Conservation (phyloP, 768 basidiomycete genomes). For the Lentinula boryana region DNA sequence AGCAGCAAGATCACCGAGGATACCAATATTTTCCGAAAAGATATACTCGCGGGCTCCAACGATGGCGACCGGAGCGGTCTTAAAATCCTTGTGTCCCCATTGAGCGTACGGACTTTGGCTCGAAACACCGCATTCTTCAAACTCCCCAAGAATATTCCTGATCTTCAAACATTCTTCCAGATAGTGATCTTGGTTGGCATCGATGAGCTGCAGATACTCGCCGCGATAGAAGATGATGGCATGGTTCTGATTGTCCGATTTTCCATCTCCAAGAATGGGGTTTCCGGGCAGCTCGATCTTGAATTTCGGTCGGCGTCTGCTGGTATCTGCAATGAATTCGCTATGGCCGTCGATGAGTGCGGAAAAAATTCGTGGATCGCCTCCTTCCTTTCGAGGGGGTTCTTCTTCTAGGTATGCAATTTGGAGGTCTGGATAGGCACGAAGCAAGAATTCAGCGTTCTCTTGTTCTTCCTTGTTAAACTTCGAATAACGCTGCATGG, state of each 20-base stretch:
- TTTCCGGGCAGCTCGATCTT: slow-evolving; percentile 97
- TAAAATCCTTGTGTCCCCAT: slow-evolving; percentile 86
- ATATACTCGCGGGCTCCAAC: slow-evolving; percentile 99
- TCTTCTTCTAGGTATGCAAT: slow-evolving; percentile 99
- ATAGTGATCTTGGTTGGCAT: slow-evolving; percentile 99
- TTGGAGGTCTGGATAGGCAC: slow-evolving; percentile 97
- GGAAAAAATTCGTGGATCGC: slow-evolving; percentile 93
- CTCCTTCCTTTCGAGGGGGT: slow-evolving; percentile 87
- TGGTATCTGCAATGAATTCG: slow-evolving; percentile 87
- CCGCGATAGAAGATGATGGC: slow-evolving; percentile 99
- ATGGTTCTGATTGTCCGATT: slow-evolving; percentile 99
- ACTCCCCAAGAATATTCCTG: slow-evolving; percentile 95
- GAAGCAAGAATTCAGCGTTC: slow-evolving; percentile 95
- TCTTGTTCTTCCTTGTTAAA: slow-evolving; percentile 99
- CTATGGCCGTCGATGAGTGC: slow-evolving; percentile 97
- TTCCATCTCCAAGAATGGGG: slow-evolving; percentile 98
- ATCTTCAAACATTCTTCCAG: slow-evolving; percentile 99
- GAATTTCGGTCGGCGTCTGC: slow-evolving; percentile 92
- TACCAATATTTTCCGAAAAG: slow-evolving; percentile 99
- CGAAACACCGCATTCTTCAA: slow-evolving; percentile 87
- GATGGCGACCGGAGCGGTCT: slow-evolving; percentile 86
- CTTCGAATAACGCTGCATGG: slow-evolving; percentile 99
- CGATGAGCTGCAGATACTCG: slow-evolving; percentile 98
- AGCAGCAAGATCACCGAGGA: slow-evolving; percentile 95
- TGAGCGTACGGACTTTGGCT: slow-evolving; percentile 89